Conservation (phyloP, 768 basidiomycete species). For the Leucocoprinus leucothites region DNA sequence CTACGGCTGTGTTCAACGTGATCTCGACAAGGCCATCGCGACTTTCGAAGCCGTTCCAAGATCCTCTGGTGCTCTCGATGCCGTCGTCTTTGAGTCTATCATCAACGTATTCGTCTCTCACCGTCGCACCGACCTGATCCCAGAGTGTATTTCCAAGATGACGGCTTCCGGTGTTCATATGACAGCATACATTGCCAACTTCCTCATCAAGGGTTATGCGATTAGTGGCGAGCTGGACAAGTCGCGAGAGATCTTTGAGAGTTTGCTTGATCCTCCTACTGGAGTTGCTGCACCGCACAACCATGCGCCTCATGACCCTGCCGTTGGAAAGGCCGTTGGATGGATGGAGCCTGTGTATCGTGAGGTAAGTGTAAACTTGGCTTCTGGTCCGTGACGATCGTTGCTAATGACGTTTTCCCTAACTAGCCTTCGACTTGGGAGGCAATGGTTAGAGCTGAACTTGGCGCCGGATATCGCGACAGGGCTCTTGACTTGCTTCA, state of each 20-base stretch:
- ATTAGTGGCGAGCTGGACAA: slow-evolving; percentile 65
- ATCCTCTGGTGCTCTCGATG: slow-evolving; percentile 57
- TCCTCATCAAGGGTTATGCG: slow-evolving; percentile 72
- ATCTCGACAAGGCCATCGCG: slow-evolving; percentile 72
- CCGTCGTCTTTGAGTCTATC: slow-evolving; percentile 86
- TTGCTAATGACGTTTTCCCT: slow-evolving; percentile 7
- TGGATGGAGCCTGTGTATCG: slow-evolving; percentile 70
- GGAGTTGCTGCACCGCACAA: slow-evolving; percentile 90
- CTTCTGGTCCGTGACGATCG: not conserved
- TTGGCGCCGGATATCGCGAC: slow-evolving; percentile 71
- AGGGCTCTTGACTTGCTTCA: slow-evolving; percentile 67
- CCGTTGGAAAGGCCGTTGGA: slow-evolving; percentile 26
- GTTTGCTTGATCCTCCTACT: slow-evolving; percentile 71
- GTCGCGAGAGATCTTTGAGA: slow-evolving; percentile 78
- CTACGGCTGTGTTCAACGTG: slow-evolving; percentile 75
- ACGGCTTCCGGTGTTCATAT: slow-evolving; percentile 64
- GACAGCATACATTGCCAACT: slow-evolving; percentile 95
- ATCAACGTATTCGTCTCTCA: slow-evolving; percentile 82
- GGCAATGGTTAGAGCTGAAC: slow-evolving; percentile 90
- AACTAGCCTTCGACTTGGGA: slow-evolving; percentile 89
- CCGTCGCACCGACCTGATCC: slow-evolving; percentile 75
- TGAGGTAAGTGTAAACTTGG: slow-evolving; percentile 49
- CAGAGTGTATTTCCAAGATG: slow-evolving; percentile 63
- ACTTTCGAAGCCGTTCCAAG: slow-evolving; percentile 74
- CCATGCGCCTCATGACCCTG: slow-evolving; percentile 68